Evolutionary conservation across 2,329 filamentous ascomycete genomes (phyloP).

Genomic region (Coniochaeta sp.): DNA sequence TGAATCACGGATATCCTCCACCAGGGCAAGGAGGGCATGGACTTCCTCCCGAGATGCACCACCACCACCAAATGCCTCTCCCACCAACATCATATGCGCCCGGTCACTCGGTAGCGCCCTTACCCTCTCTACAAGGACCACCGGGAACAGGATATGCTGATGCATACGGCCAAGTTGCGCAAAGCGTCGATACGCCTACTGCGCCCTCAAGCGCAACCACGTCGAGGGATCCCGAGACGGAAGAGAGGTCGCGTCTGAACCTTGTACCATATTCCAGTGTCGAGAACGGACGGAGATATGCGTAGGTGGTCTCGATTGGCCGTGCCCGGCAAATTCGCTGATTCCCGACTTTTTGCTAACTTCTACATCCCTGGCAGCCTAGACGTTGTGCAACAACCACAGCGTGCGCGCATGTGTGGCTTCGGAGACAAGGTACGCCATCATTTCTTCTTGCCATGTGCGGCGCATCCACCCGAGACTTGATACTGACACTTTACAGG

Average conservation of each 20-base stretch:
- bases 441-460: slow-evolving; percentile 5
- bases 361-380: slow-evolving; percentile 39
- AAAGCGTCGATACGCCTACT: background rate
- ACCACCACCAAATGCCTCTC: slow-evolving; percentile 2
- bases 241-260: slow-evolving; percentile 3
- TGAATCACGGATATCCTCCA: slow-evolving; percentile 2
- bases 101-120: background rate
- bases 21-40: background rate
- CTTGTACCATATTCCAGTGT: slow-evolving; percentile 3
- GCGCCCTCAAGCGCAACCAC: background rate
- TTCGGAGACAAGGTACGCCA: slow-evolving; percentile 86
- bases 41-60: background rate
- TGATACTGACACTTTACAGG: slow-evolving; percentile 41
- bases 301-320: background rate
- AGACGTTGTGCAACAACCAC: slow-evolving; percentile 81
- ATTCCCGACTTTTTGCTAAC: background rate
- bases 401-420: slow-evolving; percentile 94
- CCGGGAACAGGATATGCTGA: background rate
- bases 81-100: background rate
- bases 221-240: background rate
- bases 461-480: background rate
- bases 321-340: background rate
- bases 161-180: background rate
- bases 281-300: slow-evolving; percentile 4
- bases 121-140: background rate